These are phyloP conservation scores for Puya raimondii DNA, from an alignment of 176 grass and related monocot species.

Conservation along the genomic window DNA sequence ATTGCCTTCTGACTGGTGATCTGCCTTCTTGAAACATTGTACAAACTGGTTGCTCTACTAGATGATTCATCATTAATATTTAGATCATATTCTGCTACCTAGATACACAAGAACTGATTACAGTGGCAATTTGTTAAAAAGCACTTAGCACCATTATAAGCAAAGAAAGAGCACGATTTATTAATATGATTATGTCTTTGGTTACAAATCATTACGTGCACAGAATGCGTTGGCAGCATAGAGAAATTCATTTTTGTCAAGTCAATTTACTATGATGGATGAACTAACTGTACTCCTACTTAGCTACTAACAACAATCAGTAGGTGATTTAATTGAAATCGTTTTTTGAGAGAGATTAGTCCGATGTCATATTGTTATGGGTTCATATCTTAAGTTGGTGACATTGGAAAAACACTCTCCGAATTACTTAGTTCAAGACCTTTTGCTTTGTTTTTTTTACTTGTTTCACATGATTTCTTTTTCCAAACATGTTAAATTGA, in stretches of 20 bases:
- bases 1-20: slow-evolving; percentile 66
- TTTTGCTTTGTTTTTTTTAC: background rate
- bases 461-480: background rate
- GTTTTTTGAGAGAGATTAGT: too few relatives aligned
- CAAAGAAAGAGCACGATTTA: background rate
- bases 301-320: too few relatives aligned
- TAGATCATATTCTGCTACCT: slow-evolving; percentile 40
- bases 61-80: slow-evolving; percentile 33
- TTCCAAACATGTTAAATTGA: background rate
- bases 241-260: too few relatives aligned
- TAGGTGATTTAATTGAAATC: too few relatives aligned
- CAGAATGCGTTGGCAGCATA: too few relatives aligned
- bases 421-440: background rate
- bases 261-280: too few relatives aligned
- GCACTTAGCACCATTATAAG: background rate
- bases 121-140: slow-evolving; percentile 6
- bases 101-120: slow-evolving; percentile 18
- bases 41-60: slow-evolving; percentile 23
- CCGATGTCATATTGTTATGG: background rate
- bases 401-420: background rate
- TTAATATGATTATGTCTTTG: too few relatives aligned
- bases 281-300: too few relatives aligned
- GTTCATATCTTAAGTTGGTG: background rate
- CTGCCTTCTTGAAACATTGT: slow-evolving; percentile 45
- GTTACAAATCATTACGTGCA: too few relatives aligned